Conservation (phyloP, 495 filamentous ascomycete species). For the Podospora pseudoanserina region DNA sequence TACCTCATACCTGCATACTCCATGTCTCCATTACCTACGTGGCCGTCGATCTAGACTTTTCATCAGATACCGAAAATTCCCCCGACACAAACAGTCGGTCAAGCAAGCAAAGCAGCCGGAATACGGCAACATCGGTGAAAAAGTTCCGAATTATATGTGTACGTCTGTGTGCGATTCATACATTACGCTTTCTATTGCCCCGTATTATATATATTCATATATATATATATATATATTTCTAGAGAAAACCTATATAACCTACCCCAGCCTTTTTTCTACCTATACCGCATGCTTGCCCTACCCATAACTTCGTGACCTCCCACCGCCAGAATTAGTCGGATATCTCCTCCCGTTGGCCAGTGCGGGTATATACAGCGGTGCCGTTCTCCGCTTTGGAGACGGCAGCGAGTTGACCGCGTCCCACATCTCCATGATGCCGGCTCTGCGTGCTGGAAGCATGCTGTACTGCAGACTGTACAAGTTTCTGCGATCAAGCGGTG, state of each 20-base stretch:
- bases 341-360: slow-evolving; percentile 24
- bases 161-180: background rate
- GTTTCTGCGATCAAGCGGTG: slow-evolving; percentile 88
- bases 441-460: slow-evolving; percentile 84
- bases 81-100: background rate
- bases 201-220: background rate
- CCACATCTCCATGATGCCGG: slow-evolving; percentile 84
- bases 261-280: background rate
- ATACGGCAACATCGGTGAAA: background rate
- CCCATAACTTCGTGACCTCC: slow-evolving; percentile 27
- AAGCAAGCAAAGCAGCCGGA: background rate
- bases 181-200: background rate
- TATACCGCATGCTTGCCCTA: slow-evolving; percentile 13
- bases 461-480: slow-evolving; percentile 97
- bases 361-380: slow-evolving; percentile 23
- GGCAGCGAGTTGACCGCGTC: slow-evolving; percentile 58
- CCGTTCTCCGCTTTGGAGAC: slow-evolving; percentile 36
- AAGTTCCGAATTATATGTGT: background rate
- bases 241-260: too few species aligned
- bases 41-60: background rate
- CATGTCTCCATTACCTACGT: background rate
- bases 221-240: background rate
- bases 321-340: slow-evolving; percentile 24
- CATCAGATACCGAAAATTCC: background rate
- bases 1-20: background rate